Conservation (phyloP, 352 stramenopile species). For the Pythium monospermum region DNA sequence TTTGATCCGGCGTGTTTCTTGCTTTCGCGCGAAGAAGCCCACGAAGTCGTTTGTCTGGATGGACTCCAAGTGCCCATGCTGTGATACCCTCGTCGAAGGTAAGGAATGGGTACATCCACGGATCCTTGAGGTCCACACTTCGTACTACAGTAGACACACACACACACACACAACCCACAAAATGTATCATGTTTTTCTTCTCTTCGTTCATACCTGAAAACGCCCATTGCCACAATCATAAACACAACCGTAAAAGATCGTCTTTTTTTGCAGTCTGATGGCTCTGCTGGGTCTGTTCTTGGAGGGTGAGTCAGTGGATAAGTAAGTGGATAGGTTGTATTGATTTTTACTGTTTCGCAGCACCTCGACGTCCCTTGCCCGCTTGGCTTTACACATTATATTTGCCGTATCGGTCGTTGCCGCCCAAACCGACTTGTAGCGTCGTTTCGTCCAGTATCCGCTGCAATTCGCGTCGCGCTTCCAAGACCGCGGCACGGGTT, state of each 20-base stretch:
- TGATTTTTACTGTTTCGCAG: no score
- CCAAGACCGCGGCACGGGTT: constrained; percentile 62
- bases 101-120: no score
- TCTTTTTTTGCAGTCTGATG: no score
- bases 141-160: not conserved
- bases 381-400: constrained; percentile 88
- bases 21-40: constrained; percentile 22
- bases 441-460: constrained; percentile 88
- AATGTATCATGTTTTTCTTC: not conserved
- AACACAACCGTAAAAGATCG: no score
- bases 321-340: no score
- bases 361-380: no score
- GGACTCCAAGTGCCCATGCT: constrained; percentile 32
- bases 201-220: not conserved
- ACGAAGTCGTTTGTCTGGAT: constrained; percentile 74
- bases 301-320: no score
- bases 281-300: no score
- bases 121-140: no score
- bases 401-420: constrained; percentile 85
- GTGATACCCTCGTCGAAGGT: not conserved
- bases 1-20: constrained; percentile 53
- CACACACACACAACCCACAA: not conserved
- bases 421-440: constrained; percentile 78
- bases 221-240: not conserved
- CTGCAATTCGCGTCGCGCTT: constrained; percentile 77